These are phyloP conservation scores for Pseudogymnoascus sp. DNA, from an alignment of 2,329 filamentous ascomycete genomes.

Conservation along the genomic window DNA sequence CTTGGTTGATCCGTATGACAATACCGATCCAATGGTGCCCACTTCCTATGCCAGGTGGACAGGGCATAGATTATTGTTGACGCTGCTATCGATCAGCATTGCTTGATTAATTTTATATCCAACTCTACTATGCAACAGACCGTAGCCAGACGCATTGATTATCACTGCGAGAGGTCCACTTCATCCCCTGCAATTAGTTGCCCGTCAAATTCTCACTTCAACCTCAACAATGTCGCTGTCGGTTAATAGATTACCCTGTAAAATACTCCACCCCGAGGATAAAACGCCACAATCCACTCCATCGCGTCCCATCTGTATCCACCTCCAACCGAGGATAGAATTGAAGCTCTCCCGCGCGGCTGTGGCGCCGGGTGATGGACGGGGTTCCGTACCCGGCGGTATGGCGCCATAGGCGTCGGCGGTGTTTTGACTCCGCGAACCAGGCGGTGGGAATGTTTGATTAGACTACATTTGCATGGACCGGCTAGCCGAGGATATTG, in stretches of 20 bases:
- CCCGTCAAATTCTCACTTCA: background rate
- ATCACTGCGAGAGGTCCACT: too few relatives aligned
- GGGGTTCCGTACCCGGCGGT: background rate
- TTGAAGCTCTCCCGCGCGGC: background rate
- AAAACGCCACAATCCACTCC: background rate
- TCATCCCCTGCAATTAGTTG: background rate
- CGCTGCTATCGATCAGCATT: too few relatives aligned
- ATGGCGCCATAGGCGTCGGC: background rate
- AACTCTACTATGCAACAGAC: too few relatives aligned
- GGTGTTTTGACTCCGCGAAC: background rate
- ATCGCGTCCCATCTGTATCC: background rate
- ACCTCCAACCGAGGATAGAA: background rate
- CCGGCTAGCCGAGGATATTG: background rate
- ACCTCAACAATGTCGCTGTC: background rate
- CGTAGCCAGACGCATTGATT: too few relatives aligned
- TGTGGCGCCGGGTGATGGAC: background rate
- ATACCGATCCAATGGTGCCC: too few relatives aligned
- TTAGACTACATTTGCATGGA: background rate
- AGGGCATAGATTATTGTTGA: too few relatives aligned
- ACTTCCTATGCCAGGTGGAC: too few relatives aligned
- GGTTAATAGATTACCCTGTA: background rate
- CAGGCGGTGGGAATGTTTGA: background rate
- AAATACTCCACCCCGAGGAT: background rate
- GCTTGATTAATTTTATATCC: too few relatives aligned
- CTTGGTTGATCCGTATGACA: too few relatives aligned